A percentile compares a stretch with the other conserved stretches of the same genome.
Conservation (phyloP, 2,329 filamentous ascomycete genomes). For the Sporothrix curviconia region DNA sequence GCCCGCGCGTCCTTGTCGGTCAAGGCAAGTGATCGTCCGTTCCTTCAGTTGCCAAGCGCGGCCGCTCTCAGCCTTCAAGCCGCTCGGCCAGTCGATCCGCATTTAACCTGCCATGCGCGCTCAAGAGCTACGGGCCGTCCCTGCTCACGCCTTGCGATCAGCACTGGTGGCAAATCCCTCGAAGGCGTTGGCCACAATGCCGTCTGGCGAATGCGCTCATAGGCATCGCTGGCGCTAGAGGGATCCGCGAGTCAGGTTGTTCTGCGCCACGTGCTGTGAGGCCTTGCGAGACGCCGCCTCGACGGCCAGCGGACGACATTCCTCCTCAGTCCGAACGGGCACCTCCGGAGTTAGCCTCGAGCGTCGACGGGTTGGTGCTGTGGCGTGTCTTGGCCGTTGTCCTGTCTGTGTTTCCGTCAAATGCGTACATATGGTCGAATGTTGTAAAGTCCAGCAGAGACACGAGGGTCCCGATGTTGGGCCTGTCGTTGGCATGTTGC, state of each 20-base stretch:
- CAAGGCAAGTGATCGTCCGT: neutral
- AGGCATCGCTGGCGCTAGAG: no score
- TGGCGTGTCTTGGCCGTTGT: slow-evolving; percentile 22
- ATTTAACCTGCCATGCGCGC: no score
- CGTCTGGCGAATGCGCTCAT: slow-evolving; percentile 33
- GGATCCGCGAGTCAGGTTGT: no score
- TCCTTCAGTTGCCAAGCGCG: neutral
- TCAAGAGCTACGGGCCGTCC: neutral
- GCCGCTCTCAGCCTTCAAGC: neutral
- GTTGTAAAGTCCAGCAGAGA: neutral
- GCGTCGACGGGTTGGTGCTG: slow-evolving; percentile 30
- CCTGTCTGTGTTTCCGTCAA: slow-evolving; percentile 21
- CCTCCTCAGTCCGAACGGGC: slow-evolving; percentile 31
- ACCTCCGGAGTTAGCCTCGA: slow-evolving; percentile 29
- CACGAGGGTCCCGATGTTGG: no score
- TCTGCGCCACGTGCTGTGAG: slow-evolving; percentile 29
- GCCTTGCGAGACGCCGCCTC: no score
- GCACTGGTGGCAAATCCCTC: neutral
- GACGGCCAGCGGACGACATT: slow-evolving; percentile 36
- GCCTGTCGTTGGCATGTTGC: no score
- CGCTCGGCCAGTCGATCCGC: no score
- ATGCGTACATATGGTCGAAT: slow-evolving; percentile 25
- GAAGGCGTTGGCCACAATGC: neutral
- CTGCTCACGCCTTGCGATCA: neutral
- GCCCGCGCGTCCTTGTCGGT: neutral